Conservation (phyloP, 129 eudicot species). For the Logfia minima region DNA sequence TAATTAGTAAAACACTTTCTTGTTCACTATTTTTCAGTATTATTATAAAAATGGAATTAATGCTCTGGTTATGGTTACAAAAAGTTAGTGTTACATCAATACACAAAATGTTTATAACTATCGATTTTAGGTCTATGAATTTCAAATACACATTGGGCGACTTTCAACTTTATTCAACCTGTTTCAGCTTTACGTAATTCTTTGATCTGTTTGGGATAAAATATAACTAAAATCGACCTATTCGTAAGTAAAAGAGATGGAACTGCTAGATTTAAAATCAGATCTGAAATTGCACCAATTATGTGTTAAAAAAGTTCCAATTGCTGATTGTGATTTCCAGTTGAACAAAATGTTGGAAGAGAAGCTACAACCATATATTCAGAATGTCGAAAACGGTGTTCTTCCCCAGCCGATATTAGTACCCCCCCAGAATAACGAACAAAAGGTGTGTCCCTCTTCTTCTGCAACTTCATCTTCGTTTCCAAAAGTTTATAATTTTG, state of each 20-base stretch:
- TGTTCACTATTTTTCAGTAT: background rate
- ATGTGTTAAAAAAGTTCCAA: background rate
- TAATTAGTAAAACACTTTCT: background rate
- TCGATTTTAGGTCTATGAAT: background rate
- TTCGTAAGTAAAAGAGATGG: background rate
- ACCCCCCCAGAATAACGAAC: conserved; percentile 37
- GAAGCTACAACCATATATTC: conserved; percentile 72
- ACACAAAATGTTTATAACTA: background rate
- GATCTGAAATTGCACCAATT: conserved; percentile 9
- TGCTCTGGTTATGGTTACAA: background rate
- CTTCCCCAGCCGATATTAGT: conserved; percentile 65
- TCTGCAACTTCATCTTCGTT: background rate
- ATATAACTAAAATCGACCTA: too few species aligned
- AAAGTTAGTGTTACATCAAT: background rate
- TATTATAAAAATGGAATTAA: background rate
- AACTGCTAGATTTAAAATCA: background rate
- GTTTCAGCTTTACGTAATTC: background rate
- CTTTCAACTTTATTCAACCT: background rate
- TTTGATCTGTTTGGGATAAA: background rate
- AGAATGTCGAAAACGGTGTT: conserved; percentile 47
- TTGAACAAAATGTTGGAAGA: conserved; percentile 76
- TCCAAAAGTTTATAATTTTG: background rate
- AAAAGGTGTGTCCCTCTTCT: conserved; percentile 47
- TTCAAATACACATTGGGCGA: background rate
- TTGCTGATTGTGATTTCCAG: conserved; percentile 38